Evolutionary conservation across 2,329 filamentous ascomycete species (phyloP), one percentile per base, ranked within the genome.

Genomic region (Paecilomyces sp.): DNA sequence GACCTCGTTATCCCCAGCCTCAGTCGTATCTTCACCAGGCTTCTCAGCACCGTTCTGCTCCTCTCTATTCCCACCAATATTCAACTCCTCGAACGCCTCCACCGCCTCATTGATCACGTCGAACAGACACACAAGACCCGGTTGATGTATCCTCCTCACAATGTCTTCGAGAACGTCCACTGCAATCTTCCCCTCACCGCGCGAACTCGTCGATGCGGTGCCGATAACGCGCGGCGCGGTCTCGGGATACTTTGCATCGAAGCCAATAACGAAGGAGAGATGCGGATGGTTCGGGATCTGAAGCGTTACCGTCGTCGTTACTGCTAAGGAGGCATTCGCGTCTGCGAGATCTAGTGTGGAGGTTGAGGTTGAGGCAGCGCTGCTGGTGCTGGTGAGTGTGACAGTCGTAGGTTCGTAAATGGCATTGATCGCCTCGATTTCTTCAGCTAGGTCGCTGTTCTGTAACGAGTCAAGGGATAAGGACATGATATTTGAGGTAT

Each of bases 111-210:
- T 92, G 41, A 97, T 82, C n/a, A 95, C 83, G 71, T 97, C 93
- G 68, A 92, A 99, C 2, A 99, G 78, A 68, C 92, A 97, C 24
- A 96, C 91, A 57, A 85, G 83, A 0, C 91, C 92, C 0, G 86
- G 83, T 57, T 83, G 81, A 72, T 88, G 96, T 3, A 90, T 82
- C n/a, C 80, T 78, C 0, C 79, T 80, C 33, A 97, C 76, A 0
- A 88, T 86, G 36, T 86, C 80, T 31, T 86, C 80, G 60, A 94
- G 87, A 2, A 90, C 75, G 2, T 84, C 82, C n/a, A 92, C 80
- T 56, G 91, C 84, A 57, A 85, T 80, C 56, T 84, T 86, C 1
- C 91, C 91, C 62, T 89, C 86, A 41, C 92, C 91, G 22, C 86
- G 83, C 65, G 84, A 79, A 13, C 83, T 91, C 7, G 90, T 88